Evolutionary conservation across 2,329 filamentous ascomycete species (phyloP), one percentile per base, ranked within the genome.

Genomic region (Botryotinia globosa): DNA sequence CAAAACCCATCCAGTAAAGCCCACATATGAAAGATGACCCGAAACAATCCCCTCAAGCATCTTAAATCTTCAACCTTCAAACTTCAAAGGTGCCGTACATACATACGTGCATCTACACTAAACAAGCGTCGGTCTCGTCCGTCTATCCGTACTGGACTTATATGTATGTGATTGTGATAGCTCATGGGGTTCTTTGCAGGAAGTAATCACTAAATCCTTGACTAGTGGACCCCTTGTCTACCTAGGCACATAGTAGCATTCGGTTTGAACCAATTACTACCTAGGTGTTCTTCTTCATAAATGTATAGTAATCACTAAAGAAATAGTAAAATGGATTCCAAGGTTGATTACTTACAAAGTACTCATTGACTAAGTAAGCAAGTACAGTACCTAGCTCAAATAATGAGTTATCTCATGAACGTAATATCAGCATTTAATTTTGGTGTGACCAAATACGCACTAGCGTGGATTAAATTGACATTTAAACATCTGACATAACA

Each of bases 91-190:
- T 67, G 45, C 64, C 64, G 34, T 54, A 37, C 64, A 56, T 54
- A 37, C 64, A 67, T 67, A 39, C 64, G 29, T 65, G 48, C 64
- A 67, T n/a, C 34, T 39, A 54, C 32, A 51, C 63, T 65, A 67
- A 54, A 29, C 9, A 54, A 67, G 34, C 64, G 37, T 42, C 48
- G 45, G 64, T n/a, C 45, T 54, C 25, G 48, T 56, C 34, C 34
- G 48, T 42, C 34, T 34, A n/a, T 39, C 44, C 63, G 44, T 32
- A 51, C 51, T 10, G 51, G 10, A 51, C 7, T 29, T 29, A 22
- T 51, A 66, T 29, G 64, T 67, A 56, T 67, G 34, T 56, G 45
- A 67, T 67, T 67, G 34, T 56, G 45, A 67, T 67, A n/a, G 29
- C 32, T 66, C 63, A 34, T 16, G 32, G 32, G 44, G 44, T n/a